Base-by-base conservation (phyloP, 2,329 filamentous ascomycete species). In the Aschersonia sp. region DNA sequence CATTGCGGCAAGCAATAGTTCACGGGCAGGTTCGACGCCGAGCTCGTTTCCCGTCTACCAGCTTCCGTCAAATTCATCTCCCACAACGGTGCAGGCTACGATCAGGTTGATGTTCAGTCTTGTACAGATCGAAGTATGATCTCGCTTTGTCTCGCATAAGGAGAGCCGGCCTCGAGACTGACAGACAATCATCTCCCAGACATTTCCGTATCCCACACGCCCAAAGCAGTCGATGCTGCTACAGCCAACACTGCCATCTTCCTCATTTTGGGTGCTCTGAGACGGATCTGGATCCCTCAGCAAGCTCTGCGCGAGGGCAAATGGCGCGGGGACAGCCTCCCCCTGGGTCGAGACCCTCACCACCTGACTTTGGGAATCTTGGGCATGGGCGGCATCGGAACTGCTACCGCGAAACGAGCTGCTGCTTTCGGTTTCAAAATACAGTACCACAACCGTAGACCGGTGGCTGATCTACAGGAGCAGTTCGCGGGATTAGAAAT, bases 231-330 rank as follows among this genome's bases (percentile, higher is more conserved):
- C 12, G 77, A 85, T 57, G 78, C 84, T 59, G 76, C 82, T 4
- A 87, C 84, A 0, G 84, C 84, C 32, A 83, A 87, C 59, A 73
- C 75, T 5, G 80, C 78, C 53, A 77, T 86, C 59, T 86, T 85
- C 57, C 65, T 87, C 2, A 81, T 87, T 47, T 66, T 88, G 20
- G 84, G 82, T 3, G 80, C 82, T 0, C 64, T 87, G 40, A 71
- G 84, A 35, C 75, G 77, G 50, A 80, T 83, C 61, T 84, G 83
- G 61, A 65, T 71, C 1, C 53, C 77, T 40, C 77, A 85, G 66
- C 56, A 69, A 4, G 70, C 72, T 3, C 65, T 85, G 7, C 72
- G 82, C 12, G 63, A 73, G 28, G 74, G 75, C 0, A 68, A 77
- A 44, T 87, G 80, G 75, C 54, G 58, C 31, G 70, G 71, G 50